Base-by-base conservation (phyloP, 768 basidiomycete genomes). In the Calocera viscosa region DNA sequence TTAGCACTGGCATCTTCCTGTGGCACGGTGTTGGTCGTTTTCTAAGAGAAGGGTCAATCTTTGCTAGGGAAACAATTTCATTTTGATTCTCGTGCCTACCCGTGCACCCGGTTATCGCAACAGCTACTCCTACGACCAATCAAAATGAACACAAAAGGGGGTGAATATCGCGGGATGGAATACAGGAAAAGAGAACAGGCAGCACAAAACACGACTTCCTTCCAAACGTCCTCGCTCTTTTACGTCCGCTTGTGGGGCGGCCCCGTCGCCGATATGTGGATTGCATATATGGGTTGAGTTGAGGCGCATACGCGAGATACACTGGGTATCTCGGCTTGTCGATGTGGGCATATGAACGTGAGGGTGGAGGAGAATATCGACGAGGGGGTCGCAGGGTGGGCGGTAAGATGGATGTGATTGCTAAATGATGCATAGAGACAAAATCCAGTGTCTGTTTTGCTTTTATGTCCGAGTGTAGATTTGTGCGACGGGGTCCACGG, bases 381-480 rank as follows among this genome's bases (percentile, higher is more conserved):
- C 53, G 30, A 60, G 11, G 53, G 53, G 53, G 53, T 60, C 53
- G 53, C 53, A 3, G 53, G 53, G 30, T 2, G 53, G 11, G 24
- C 14, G 53, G 53, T 60, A 26, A 16, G 30, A 60, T 11, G 30
- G 53, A 60, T 47, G 8, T 3, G 43, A 24, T 24, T 19, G 43
- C 24, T 17, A 28, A 26, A 30, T 2, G 24, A 26, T 60, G 53
- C 53, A 60, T 26, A 60, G 39, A 60, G 26, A 47, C 43, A 47
- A 32, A 28, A 19, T 28, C 53, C 53, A 60, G 53, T 60, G 53
- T 30, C 53, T 60, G 53, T 26, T 60, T 60, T 60, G 53, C 53
- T 60, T 60, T 60, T 26, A 60, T 60, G 30, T 28, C 2, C 26
- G 26, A 60, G 53, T 60, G 53, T 60, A 47, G 43, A 47, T 47